Percentiles rank a stretch among this genome's conserved stretches.
Evolutionary conservation across 306 rosid species (phyloP).

Genomic region (Prosopis cineraria): DNA sequence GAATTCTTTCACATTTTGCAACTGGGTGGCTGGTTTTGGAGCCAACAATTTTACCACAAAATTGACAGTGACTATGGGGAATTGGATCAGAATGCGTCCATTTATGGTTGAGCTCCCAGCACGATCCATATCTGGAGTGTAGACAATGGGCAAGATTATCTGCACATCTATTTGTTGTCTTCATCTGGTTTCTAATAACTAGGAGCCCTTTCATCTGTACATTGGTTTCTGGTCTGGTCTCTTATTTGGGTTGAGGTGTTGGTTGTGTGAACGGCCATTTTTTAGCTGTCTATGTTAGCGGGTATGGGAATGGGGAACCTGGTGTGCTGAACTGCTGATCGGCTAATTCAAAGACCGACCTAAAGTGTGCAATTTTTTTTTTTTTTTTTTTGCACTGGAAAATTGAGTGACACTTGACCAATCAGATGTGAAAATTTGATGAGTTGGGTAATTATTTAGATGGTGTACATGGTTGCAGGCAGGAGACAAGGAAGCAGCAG

Average conservation of each 20-base stretch:
- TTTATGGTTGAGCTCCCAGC: background rate
- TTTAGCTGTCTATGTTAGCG: background rate
- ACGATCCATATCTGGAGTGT: background rate
- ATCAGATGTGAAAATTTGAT: background rate
- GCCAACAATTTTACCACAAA: too few relatives aligned
- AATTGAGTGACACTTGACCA: background rate
- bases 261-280: background rate
- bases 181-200: background rate
- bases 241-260: too few relatives aligned
- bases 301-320: background rate
- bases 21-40: too few relatives aligned
- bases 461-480: constrained; percentile 54
- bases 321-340: background rate
- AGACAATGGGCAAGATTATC: background rate
- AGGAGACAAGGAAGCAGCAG: constrained; percentile 63
- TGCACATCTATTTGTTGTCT: background rate
- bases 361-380: too few relatives aligned
- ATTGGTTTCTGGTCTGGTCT: background rate
- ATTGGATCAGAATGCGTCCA: too few relatives aligned
- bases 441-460: background rate
- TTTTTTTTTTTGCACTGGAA: background rate
- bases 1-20: background rate
- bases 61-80: too few relatives aligned
- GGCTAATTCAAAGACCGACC: constrained; percentile 17
- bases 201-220: background rate